phyloP scores from a whole-genome alignment of 2,329 filamentous ascomycete species.

The Boeremia exigua region DNA sequence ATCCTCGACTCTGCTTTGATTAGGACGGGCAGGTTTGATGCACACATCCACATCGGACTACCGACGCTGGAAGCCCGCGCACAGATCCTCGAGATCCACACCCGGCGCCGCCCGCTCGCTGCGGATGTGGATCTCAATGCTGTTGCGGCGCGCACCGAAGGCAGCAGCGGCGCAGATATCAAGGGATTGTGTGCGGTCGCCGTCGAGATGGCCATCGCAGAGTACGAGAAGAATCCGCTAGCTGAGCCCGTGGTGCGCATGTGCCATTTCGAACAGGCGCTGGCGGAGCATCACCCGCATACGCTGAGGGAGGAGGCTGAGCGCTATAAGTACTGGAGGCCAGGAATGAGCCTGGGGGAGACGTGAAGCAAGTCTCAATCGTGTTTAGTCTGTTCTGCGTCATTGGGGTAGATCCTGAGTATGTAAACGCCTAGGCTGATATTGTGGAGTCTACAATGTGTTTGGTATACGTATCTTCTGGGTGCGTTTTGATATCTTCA shows the following conservation, averaged over 20 bases:
- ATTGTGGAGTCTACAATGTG: too few relatives aligned
- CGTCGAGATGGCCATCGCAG: slow-evolving; percentile 44
- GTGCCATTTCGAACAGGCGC: slow-evolving; percentile 57
- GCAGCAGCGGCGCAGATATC: slow-evolving; percentile 87
- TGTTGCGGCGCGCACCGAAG: slow-evolving; percentile 71
- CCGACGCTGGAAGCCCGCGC: slow-evolving; percentile 75
- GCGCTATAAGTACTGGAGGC: slow-evolving; percentile 51
- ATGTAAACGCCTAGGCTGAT: background rate
- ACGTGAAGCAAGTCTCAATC: background rate
- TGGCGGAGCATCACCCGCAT: slow-evolving; percentile 49
- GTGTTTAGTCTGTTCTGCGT: background rate
- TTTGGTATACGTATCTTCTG: too few relatives aligned
- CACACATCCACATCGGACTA: slow-evolving; percentile 83
- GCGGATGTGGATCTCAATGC: slow-evolving; percentile 69
- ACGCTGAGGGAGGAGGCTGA: slow-evolving; percentile 52
- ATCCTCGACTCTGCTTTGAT: slow-evolving; percentile 84
- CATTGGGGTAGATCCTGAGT: background rate
- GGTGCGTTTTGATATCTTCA: too few relatives aligned
- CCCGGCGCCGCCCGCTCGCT: slow-evolving; percentile 64
- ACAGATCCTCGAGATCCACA: slow-evolving; percentile 76
- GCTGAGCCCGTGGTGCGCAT: slow-evolving; percentile 47
- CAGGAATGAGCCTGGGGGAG: slow-evolving; percentile 26
- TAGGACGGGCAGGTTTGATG: slow-evolving; percentile 83
- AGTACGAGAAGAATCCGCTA: slow-evolving; percentile 31
- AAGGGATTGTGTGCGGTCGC: slow-evolving; percentile 60